phyloP scores from a whole-genome alignment of 169 alveolate genomes.

The Plasmodium malariae region DNA sequence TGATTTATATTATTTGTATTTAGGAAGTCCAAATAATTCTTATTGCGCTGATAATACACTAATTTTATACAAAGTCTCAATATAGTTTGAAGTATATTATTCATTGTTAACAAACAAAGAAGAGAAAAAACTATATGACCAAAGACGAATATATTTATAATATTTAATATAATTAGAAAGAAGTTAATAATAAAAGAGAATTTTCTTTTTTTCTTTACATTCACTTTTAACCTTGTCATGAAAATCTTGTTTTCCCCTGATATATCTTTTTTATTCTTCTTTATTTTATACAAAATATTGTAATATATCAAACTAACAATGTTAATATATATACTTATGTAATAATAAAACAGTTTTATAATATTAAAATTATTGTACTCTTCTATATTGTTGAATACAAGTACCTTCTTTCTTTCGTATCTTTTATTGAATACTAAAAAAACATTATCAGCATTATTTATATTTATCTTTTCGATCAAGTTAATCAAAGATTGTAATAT shows the following conservation, averaged over 20 bases:
- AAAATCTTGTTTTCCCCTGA: conserved; percentile 46
- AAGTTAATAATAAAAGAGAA: conserved; percentile 35
- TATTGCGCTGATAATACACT: conserved; percentile 28
- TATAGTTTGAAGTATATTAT: conserved; percentile 12
- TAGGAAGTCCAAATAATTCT: conserved; percentile 28
- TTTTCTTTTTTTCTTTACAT: conserved; percentile 35
- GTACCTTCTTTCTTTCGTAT: conserved; percentile 20
- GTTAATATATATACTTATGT: conserved; percentile 38
- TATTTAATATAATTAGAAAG: conserved; percentile 22
- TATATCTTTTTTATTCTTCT: conserved; percentile 32
- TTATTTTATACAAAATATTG: conserved; percentile 32
- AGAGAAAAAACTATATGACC: conserved; percentile 46
- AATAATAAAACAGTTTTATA: conserved; percentile 22
- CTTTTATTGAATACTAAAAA: conserved; percentile 18
- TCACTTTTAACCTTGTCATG: conserved; percentile 12
- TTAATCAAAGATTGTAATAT: conserved; percentile 53
- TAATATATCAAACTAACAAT: conserved; percentile 20
- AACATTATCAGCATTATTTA: conserved; percentile 19
- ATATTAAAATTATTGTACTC: conserved; percentile 31
- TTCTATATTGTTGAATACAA: conserved; percentile 20
- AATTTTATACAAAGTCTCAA: conserved; percentile 18
- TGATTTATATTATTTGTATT: conserved; percentile 31
- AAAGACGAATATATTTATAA: conserved; percentile 27
- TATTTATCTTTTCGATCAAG: conserved; percentile 34
- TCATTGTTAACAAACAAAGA: conserved; percentile 28